phyloP scores from a whole-genome alignment of 305 asterid genomes.

The Solanum hybrid region DNA sequence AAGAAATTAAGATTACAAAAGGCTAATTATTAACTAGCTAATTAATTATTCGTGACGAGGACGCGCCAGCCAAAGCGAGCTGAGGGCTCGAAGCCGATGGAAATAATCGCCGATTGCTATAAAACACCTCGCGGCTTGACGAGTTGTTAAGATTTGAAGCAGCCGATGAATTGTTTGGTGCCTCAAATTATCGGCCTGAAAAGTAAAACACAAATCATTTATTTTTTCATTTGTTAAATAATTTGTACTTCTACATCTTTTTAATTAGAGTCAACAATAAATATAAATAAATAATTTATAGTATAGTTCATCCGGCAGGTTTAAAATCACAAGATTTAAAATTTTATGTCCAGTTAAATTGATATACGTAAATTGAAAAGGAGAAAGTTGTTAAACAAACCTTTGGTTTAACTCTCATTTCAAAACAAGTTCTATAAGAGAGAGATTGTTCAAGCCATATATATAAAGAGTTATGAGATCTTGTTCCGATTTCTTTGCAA shows the following conservation, averaged over 20 bases:
- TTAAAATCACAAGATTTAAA: not conserved
- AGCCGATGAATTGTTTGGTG: slow-evolving; percentile 57
- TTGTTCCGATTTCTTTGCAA: not conserved
- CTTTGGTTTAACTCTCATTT: not conserved
- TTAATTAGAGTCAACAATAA: not conserved
- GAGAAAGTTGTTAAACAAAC: not conserved
- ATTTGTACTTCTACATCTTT: not conserved
- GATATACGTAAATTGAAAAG: not conserved
- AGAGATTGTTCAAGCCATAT: not conserved
- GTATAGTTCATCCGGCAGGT: not conserved
- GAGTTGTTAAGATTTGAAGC: slow-evolving; percentile 47
- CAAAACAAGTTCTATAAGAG: not conserved
- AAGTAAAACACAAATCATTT: not conserved
- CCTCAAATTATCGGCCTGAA: slow-evolving; percentile 65
- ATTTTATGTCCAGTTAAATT: not conserved
- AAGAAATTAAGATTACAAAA: not conserved
- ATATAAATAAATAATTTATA: not conserved
- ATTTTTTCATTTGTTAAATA: not conserved
- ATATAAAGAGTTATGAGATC: not conserved
- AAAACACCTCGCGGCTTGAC: slow-evolving; percentile 58
- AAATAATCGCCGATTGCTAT: slow-evolving; percentile 59
- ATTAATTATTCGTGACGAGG: slow-evolving; percentile 34
- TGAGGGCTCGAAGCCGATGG: slow-evolving; percentile 76
- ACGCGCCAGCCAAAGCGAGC: slow-evolving; percentile 68
- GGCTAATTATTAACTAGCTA: not conserved